phyloP scores from a whole-genome alignment of 169 alveolate genomes.

The Plasmodium gonderi region DNA sequence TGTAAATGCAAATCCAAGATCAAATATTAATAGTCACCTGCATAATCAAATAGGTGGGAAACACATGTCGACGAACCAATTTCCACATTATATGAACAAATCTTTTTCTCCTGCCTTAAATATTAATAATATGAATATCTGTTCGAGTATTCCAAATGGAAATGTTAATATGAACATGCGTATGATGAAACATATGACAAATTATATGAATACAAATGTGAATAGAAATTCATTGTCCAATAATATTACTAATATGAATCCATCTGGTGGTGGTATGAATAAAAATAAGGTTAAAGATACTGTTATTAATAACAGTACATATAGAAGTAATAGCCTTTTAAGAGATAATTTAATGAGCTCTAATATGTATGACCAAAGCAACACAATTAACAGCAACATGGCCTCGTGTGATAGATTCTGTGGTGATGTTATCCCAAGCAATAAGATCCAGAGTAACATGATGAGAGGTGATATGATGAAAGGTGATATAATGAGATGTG shows the following conservation, averaged over 20 bases:
- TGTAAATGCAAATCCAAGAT: neutral
- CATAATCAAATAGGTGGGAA: neutral
- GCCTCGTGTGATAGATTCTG: too few relatives aligned
- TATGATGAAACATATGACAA: slow-evolving; percentile 18
- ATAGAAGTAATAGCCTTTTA: slow-evolving; percentile 12
- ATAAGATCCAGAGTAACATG: too few relatives aligned
- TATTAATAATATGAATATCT: neutral
- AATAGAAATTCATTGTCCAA: neutral
- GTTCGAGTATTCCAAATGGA: neutral
- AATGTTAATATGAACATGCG: slow-evolving; percentile 4
- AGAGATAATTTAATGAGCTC: neutral
- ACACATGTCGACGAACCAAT: neutral
- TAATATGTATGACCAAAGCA: neutral
- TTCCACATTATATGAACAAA: neutral
- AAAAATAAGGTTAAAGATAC: slow-evolving; percentile 12
- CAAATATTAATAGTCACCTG: neutral
- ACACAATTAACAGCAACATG: neutral
- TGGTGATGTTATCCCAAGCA: too few relatives aligned
- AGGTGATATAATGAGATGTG: too few relatives aligned
- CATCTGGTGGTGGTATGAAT: neutral
- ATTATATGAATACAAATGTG: slow-evolving; percentile 1
- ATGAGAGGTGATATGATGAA: too few relatives aligned
- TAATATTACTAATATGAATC: slow-evolving; percentile 11
- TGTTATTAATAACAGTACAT: slow-evolving; percentile 3
- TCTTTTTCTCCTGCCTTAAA: neutral